Base-by-base conservation (phyloP, 2,329 filamentous ascomycete species). In the Penicillium frequentans region DNA sequence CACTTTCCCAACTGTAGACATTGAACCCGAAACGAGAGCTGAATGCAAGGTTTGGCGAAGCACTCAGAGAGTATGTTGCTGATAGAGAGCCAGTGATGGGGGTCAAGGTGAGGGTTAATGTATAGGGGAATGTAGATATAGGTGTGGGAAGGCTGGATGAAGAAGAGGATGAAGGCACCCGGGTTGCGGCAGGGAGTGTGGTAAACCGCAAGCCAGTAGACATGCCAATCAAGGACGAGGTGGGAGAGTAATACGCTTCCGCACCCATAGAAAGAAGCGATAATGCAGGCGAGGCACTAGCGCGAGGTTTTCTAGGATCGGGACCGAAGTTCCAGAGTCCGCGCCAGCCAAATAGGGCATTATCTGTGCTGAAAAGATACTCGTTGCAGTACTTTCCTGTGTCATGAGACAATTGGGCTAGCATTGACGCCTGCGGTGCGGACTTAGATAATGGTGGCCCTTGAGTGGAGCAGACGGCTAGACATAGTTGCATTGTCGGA, bases 1-100 rank as follows among this genome's bases (percentile, higher is more conserved):
- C 90, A 70, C 91, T 96, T 79, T 99, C 95, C 79, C 97, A 99
- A 72, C 91, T 96, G 77, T 97, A 98, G 49, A 97, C 90, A 69
- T 99, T 99, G 77, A 99, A 99, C 70, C 96, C 92, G 77, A 98
- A 93, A 49, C 90, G 87, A 23, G 92, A 96, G 62, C 92, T 95
- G 49, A 99, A 83, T 11, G 91, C 90, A 64, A 96, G 85, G 67
- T 91, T 86, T 33, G 85, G 85, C 3, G 91, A 91, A 2, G 93
- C 93, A 68, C 91, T 89, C 48, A 98, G 90, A 0, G 95, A 90
- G 73, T 99, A 99, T 16, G 87, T 96, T 35, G 92, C 91, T 56
- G 90, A 93, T 58, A 99, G 82, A 70, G 91, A 96, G 19, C 95
- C 95, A 86, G 97, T 97, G 49, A 99, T 80, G 4, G 95, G 95